Evolutionary conservation across 176 grass and related monocot genomes (phyloP).

Genomic region (Echinochloa phyllopogon): DNA sequence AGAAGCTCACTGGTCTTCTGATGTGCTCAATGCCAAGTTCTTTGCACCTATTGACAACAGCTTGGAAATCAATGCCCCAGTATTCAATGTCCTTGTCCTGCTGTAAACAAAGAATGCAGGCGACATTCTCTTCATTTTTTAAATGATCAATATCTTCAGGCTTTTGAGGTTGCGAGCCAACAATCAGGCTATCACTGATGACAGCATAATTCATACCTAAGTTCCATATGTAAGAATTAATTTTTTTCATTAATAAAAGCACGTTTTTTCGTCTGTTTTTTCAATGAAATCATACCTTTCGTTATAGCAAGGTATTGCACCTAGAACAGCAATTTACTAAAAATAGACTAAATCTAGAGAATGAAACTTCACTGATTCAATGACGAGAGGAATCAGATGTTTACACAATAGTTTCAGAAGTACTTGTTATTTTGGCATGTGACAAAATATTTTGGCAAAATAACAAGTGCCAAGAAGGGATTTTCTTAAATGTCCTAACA

Average conservation of each 20-base stretch:
- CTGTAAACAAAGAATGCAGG: conserved; percentile 82
- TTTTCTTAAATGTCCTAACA: neutral
- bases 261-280: conserved; percentile 4
- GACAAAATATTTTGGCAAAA: too few species aligned
- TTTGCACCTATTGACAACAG: conserved; percentile 72
- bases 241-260: neutral
- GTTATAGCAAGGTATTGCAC: too few species aligned
- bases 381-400: too few species aligned
- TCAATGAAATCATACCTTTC: neutral
- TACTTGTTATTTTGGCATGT: too few species aligned
- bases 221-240: conserved; percentile 17
- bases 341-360: too few species aligned
- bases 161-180: conserved; percentile 92
- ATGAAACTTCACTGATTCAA: too few species aligned
- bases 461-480: too few species aligned
- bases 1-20: conserved; percentile 67
- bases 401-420: too few species aligned
- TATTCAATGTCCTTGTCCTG: conserved; percentile 92
- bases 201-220: conserved; percentile 86
- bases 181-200: conserved; percentile 82
- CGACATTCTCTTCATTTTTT: conserved; percentile 73
- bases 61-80: conserved; percentile 82
- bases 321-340: too few species aligned
- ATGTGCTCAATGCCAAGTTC: conserved; percentile 73
- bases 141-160: conserved; percentile 84